Base-by-base conservation (phyloP, 345 rosid species). In the Gossypium longicalyx region DNA sequence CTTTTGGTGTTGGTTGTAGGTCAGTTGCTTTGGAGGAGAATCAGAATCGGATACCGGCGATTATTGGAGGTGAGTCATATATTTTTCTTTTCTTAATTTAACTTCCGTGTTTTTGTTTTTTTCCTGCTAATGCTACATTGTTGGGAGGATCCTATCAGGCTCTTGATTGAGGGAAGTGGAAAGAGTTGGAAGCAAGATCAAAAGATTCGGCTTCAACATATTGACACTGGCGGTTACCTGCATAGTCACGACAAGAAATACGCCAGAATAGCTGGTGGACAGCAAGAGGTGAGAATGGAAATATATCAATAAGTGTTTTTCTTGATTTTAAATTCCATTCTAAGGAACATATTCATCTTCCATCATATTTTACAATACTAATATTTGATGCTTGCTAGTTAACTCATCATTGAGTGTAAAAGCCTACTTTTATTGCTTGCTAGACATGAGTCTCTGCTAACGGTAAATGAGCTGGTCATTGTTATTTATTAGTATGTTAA, bases 231-330 rank as follows among this genome's bases (percentile, higher is more conserved):
- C 52, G 99, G 97, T 67, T 96, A 89, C 79, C 85, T 96, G 54
- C 99, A 96, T 77, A 93, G 99, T 77, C 99, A 96, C 70, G 91
- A 91, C 89, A 96, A 93, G 87, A 96, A 90, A 80, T 96, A 93
- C 86, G 85, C 88, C 74, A 87, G 98, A n/a, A 90, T 93, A 61
- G 99, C 98, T 57, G 99, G 99, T 70, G 98, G 97, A n/a, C 99
- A 96, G 79, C 99, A 96, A 78, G 99, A 96, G 97, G 98, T 93
- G 77, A 81, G 80, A n/a, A 81, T 56, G 19, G 43, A 63, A 74
- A 11, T 9, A 9, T 58, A 17, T 51, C 43, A 56, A 19, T 19
- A 19, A 56, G 23, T 27, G 3, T 2, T n/a, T 9, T 15, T 51
- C 9, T 51, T 15, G 27, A 2, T 9, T 4, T 38, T 27, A 69